A percentile compares a stretch with the other conserved stretches of the same genome.
phyloP scores from a whole-genome alignment of 176 grass and related monocot genomes.

The Triticum urartu region DNA sequence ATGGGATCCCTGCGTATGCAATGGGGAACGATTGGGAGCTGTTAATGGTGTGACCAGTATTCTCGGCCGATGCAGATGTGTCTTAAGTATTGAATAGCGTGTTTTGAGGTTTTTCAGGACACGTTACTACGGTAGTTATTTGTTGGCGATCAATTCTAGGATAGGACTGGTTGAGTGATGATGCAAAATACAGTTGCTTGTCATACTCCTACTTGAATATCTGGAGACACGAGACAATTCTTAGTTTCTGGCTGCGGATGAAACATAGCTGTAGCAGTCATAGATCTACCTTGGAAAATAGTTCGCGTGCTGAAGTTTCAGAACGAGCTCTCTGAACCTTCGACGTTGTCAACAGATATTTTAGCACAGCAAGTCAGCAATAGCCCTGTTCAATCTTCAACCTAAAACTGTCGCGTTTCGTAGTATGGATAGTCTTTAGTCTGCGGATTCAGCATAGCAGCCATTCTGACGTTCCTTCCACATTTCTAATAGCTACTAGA shows the following conservation, averaged over 20 bases:
- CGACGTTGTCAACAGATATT: slow-evolving; percentile 13
- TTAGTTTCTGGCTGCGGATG: background rate
- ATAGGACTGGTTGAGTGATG: background rate
- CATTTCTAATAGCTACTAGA: background rate
- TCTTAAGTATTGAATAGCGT: background rate
- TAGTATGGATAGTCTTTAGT: too few relatives aligned
- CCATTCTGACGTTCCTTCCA: background rate
- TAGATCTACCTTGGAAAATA: background rate
- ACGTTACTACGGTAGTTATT: slow-evolving; percentile 3
- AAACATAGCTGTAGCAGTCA: background rate
- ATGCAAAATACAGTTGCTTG: slow-evolving; percentile 24
- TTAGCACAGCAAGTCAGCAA: background rate
- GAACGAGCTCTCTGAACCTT: background rate
- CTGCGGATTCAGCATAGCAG: too few relatives aligned
- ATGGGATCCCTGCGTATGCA: too few relatives aligned
- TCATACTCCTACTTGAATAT: background rate
- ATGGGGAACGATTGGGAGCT: too few relatives aligned
- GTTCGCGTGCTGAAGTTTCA: slow-evolving; percentile 1
- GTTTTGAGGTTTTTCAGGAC: background rate
- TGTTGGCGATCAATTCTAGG: background rate
- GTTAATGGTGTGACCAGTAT: background rate
- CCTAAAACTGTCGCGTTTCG: too few relatives aligned
- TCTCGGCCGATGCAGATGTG: background rate
- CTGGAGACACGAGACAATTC: background rate
- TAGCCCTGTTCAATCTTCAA: too few relatives aligned